Base-by-base conservation (phyloP, 192 early-diverging fungal species). In the Entophlyctis luteolus region DNA sequence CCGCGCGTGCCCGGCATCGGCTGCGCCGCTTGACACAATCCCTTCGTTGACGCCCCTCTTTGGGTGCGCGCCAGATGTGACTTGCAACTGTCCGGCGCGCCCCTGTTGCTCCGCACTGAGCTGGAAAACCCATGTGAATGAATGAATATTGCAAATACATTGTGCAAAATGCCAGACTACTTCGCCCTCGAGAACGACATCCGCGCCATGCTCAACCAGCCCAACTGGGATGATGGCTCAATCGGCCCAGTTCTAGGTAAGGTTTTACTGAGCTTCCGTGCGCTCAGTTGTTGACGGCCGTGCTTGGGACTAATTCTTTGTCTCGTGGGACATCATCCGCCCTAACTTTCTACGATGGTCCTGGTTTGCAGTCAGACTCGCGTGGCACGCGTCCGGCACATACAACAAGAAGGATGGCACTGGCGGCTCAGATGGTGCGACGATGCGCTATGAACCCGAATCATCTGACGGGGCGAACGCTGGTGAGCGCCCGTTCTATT, bases 361-460 rank as follows among this genome's bases (percentile, higher is more conserved):
- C 10, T 14, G 14, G 50, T 0, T 23, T 18, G 5, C 47, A 63
- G 73, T 79, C 12, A 74, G 75, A 46, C 72, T 86, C 20, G 83
- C 79, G 29, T 84, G 81, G 80, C 89, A 90, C 60, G 89, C 89
- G 29, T 75, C 76, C 49, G 89, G 89, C 29, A 90, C 89, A 38
- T 90, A 86, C 73, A 79, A 82, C 68, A 75, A 72, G 48, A 67
- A 82, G 22, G 55, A 79, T 32, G 70, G 74, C 38, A 78, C 76
- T 27, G 89, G 88, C 57, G 89, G 89, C 52, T 81, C 79, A 27
- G 73, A 86, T 39, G 88, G 88, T 60, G 87, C 85, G 22, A 89
- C 87, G 8, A 90, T 90, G 88, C 76, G 88, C 6, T 81, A 75
- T 57, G 48, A 70, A n/a, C 73, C 79, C 23, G 88, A 90, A 72